These are phyloP conservation scores for Pichia californica DNA, from an alignment of 805 yeast species.

Conservation along the genomic window DNA sequence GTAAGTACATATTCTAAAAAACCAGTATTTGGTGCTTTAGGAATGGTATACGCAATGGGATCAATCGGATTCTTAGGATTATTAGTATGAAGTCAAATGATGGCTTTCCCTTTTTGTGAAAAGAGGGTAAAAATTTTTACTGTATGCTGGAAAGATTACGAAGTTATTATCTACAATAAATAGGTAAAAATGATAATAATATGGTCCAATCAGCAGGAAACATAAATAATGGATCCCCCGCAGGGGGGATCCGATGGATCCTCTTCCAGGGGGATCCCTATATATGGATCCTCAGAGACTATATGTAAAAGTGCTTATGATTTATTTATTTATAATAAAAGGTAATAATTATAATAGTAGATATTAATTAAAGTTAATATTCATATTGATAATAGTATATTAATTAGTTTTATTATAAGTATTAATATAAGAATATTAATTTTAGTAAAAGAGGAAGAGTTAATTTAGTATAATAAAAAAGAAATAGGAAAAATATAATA, in stretches of 20 bases:
- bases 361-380: too few species aligned
- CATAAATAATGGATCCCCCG: neutral
- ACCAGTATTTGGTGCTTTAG: conserved; percentile 7
- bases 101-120: conserved; percentile 5
- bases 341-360: too few species aligned
- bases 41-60: conserved; percentile 13
- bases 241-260: too few species aligned
- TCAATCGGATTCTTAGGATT: conserved; percentile 13
- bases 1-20: conserved; percentile 9
- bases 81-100: conserved; percentile 10
- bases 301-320: conserved; percentile 5
- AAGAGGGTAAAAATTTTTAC: conserved; percentile 4
- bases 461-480: too few species aligned
- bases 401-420: too few species aligned
- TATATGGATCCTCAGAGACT: conserved; percentile 7
- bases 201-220: conserved; percentile 7
- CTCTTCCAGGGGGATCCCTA: neutral
- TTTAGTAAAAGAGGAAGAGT: too few species aligned
- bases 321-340: neutral
- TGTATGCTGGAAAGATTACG: conserved; percentile 7
- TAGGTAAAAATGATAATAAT: conserved; percentile 7
- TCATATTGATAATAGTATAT: too few species aligned
- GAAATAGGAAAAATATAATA: too few species aligned
- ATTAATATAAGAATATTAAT: too few species aligned
- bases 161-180: conserved; percentile 6